Percentiles rank a stretch among this genome's conserved stretches.
Evolutionary conservation across 495 filamentous ascomycete species (phyloP).

Genomic region (Hypoxylon trugodes): DNA sequence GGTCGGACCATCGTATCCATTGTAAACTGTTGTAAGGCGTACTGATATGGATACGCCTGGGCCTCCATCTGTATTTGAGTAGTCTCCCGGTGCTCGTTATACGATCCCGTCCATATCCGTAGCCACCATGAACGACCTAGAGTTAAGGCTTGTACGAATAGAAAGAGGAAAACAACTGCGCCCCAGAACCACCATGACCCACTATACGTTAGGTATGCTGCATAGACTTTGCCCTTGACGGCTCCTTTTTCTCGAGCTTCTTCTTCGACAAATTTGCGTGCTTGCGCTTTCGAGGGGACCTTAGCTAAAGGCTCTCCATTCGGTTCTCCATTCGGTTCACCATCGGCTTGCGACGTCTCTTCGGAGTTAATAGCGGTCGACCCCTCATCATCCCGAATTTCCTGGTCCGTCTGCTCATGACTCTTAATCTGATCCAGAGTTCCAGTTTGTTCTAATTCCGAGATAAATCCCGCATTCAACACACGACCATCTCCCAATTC

Average conservation of each 20-base stretch:
- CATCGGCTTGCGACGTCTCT: slow-evolving; percentile 39
- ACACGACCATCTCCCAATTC: slow-evolving; percentile 73
- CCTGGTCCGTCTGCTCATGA: slow-evolving; percentile 57
- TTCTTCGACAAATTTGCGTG: slow-evolving; percentile 76
- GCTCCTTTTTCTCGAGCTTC: slow-evolving; percentile 73
- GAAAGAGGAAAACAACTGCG: slow-evolving; percentile 61
- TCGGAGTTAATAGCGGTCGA: slow-evolving; percentile 59
- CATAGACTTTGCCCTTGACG: slow-evolving; percentile 69
- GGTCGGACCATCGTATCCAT: slow-evolving; percentile 43
- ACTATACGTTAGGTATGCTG: slow-evolving; percentile 68
- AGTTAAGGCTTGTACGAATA: slow-evolving; percentile 56
- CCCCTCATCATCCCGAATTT: slow-evolving; percentile 56
- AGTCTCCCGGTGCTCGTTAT: slow-evolving; percentile 44
- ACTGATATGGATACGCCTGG: slow-evolving; percentile 46
- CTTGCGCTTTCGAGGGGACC: slow-evolving; percentile 48
- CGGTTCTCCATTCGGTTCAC: slow-evolving; percentile 43
- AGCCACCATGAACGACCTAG: slow-evolving; percentile 71
- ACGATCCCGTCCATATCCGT: slow-evolving; percentile 68
- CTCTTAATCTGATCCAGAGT: slow-evolving; percentile 66
- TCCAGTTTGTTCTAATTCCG: slow-evolving; percentile 64
- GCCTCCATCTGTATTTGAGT: slow-evolving; percentile 33
- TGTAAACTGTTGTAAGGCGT: slow-evolving; percentile 50
- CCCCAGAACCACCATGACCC: slow-evolving; percentile 73
- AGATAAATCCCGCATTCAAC: slow-evolving; percentile 65
- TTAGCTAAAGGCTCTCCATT: slow-evolving; percentile 53